Evolutionary conservation across 2,329 filamentous ascomycete species (phyloP).

Genomic region (Ophiostoma pallidulum): DNA sequence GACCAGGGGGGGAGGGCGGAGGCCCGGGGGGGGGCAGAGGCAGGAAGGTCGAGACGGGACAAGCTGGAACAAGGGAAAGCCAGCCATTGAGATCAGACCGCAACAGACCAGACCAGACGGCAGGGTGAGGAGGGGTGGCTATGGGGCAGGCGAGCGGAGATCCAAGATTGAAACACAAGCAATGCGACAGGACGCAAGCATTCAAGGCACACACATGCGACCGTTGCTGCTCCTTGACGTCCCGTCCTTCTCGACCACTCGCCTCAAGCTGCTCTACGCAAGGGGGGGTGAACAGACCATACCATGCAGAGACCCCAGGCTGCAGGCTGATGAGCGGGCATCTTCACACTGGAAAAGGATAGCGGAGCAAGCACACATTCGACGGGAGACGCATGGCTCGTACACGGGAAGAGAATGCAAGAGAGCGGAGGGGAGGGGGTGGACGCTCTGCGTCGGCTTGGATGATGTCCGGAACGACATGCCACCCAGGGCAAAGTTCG

Average conservation of each 20-base stretch:
- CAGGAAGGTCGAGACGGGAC: slow-evolving; percentile 8
- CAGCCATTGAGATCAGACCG: not conserved
- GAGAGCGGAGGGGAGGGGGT: not conserved
- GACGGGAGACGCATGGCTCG: too few relatives aligned
- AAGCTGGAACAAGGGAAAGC: slow-evolving; percentile 4
- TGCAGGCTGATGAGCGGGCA: slow-evolving; percentile 11
- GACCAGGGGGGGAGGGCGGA: not conserved
- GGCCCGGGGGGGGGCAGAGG: too few relatives aligned
- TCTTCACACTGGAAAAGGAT: not conserved
- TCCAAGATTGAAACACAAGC: not conserved
- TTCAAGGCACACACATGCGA: too few relatives aligned
- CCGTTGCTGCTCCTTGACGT: not conserved
- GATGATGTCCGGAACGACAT: slow-evolving; percentile 6
- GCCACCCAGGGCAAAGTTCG: slow-evolving; percentile 1
- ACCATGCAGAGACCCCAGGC: slow-evolving; percentile 9
- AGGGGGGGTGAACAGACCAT: not conserved
- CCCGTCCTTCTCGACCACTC: not conserved
- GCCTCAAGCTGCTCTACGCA: not conserved
- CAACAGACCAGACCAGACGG: slow-evolving; percentile 6
- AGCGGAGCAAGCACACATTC: not conserved
- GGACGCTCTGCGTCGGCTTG: not conserved
- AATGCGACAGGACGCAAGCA: slow-evolving; percentile 4
- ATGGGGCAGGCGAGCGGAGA: not conserved
- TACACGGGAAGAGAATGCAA: too few relatives aligned
- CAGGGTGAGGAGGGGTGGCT: not conserved